These are phyloP conservation scores for Colletotrichum sp. DNA, from an alignment of 2,329 filamentous ascomycete genomes.

Conservation along the genomic window DNA sequence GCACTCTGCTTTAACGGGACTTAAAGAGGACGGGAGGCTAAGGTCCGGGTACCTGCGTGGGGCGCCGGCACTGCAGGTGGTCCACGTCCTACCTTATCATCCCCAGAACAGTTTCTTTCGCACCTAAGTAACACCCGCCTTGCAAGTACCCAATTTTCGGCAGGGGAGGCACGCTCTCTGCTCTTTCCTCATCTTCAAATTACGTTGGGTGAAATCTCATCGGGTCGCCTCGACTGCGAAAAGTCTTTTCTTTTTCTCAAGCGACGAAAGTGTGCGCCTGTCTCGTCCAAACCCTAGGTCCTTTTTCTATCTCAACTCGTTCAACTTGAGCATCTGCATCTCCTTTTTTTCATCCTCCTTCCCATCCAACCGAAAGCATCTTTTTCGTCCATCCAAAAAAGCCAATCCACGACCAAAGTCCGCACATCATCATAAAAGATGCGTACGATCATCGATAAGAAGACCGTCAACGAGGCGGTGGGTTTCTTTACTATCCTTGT, in stretches of 20 bases:
- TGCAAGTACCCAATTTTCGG: neutral
- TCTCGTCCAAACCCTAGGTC: accelerated
- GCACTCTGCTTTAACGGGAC: no score
- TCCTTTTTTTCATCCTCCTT: neutral
- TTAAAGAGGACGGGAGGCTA: no score
- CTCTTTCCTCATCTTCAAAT: accelerated
- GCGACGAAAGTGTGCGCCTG: neutral
- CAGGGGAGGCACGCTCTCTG: accelerated
- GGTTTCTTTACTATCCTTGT: neutral
- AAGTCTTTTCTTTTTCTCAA: neutral
- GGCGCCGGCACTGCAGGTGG: neutral
- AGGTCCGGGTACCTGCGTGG: neutral
- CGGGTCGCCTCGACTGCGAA: accelerated
- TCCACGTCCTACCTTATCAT: neutral
- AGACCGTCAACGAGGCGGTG: neutral
- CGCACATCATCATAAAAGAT: neutral
- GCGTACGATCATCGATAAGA: neutral
- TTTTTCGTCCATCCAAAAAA: neutral
- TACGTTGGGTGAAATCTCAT: neutral
- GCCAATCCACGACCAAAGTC: neutral
- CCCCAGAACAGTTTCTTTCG: neutral
- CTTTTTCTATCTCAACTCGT: neutral
- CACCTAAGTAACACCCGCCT: no score
- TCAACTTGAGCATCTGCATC: neutral
- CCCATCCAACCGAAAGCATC: accelerated